Conservation (phyloP, 768 basidiomycete species). For the Ramaria sp. region DNA sequence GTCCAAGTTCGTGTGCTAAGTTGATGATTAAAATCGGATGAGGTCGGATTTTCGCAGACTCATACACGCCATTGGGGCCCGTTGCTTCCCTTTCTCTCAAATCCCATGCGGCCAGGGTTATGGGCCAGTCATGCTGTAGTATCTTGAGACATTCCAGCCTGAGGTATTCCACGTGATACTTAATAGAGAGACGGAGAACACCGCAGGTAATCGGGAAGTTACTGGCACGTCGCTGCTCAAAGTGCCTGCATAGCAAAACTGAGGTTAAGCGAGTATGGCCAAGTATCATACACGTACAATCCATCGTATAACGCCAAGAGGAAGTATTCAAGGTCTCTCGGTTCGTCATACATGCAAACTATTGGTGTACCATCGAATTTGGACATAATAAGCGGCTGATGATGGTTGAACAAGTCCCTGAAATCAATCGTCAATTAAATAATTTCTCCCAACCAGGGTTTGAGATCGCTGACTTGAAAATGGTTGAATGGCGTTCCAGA, state of each 20-base stretch:
- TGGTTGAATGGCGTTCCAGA: slow-evolving; percentile 49
- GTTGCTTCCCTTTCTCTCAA: slow-evolving; percentile 41
- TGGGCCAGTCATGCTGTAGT: slow-evolving; percentile 48
- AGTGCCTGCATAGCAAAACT: slow-evolving; percentile 25
- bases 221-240: slow-evolving; percentile 32
- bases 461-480: slow-evolving; percentile 21
- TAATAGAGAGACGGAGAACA: slow-evolving; percentile 51
- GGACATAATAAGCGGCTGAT: slow-evolving; percentile 15
- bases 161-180: slow-evolving; percentile 49
- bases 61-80: slow-evolving; percentile 25
- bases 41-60: slow-evolving; percentile 42
- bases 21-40: slow-evolving; percentile 73
- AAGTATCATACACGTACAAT: slow-evolving; percentile 32
- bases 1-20: slow-evolving; percentile 45
- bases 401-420: neutral
- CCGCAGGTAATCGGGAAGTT: slow-evolving; percentile 45
- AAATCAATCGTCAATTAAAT: neutral
- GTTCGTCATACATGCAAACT: slow-evolving; percentile 42
- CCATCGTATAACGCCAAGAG: slow-evolving; percentile 62
- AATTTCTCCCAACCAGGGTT: neutral
- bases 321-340: slow-evolving; percentile 48
- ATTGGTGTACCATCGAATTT: slow-evolving; percentile 44
- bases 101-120: slow-evolving; percentile 55
- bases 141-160: slow-evolving; percentile 45
- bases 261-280: neutral